These are phyloP conservation scores for Hypoxylon lenormandii DNA, from an alignment of 495 filamentous ascomycete genomes.

Conservation along the genomic window DNA sequence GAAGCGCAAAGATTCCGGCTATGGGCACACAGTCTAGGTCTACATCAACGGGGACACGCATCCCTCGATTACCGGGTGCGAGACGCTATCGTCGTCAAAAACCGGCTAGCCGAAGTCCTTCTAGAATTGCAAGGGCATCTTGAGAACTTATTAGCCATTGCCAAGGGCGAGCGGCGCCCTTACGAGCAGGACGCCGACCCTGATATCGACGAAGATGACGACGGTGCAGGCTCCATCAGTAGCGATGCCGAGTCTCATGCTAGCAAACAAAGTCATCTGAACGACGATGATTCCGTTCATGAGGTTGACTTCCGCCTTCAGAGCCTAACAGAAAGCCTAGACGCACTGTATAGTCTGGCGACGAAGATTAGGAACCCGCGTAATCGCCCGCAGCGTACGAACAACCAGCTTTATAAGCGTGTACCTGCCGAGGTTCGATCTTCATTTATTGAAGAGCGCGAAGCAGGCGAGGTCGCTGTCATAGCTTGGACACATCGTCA, in stretches of 20 bases:
- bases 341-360: background rate
- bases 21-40: constrained; percentile 33
- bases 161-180: background rate
- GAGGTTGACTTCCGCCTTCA: constrained; percentile 8
- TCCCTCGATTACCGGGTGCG: constrained; percentile 40
- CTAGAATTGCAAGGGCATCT: constrained; percentile 13
- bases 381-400: constrained; percentile 14
- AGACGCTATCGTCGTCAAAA: constrained; percentile 24
- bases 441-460: constrained; percentile 9
- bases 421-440: background rate
- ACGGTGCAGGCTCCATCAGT: background rate
- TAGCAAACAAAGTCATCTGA: background rate
- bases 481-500: constrained; percentile 2
- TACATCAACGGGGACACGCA: constrained; percentile 31
- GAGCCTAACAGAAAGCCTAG: background rate
- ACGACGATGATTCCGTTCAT: background rate
- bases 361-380: constrained; percentile 4
- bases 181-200: background rate
- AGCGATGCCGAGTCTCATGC: background rate
- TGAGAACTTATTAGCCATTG: constrained; percentile 2
- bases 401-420: constrained; percentile 11
- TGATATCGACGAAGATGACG: background rate
- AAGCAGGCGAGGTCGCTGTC: constrained; percentile 7
- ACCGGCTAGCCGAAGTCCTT: background rate
- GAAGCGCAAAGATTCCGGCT: constrained; percentile 4